These are phyloP conservation scores for Elsinoe batatas DNA, from an alignment of 2,329 filamentous ascomycete species.

Conservation along the genomic window DNA sequence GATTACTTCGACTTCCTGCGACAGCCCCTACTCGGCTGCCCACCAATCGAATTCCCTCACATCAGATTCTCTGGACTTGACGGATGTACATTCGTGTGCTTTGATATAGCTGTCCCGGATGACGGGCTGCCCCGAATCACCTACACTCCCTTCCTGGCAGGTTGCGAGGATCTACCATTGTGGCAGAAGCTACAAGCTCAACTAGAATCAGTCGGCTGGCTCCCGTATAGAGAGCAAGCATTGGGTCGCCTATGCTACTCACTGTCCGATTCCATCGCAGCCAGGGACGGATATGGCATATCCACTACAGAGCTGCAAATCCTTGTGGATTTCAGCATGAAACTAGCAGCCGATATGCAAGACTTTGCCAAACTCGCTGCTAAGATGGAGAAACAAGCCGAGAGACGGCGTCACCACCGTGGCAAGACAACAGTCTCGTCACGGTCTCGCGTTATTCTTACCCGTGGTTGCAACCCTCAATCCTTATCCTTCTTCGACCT, in stretches of 20 bases:
- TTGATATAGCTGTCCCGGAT: not conserved
- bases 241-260: not conserved
- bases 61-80: not conserved
- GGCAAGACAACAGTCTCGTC: not conserved
- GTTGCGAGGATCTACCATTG: not conserved
- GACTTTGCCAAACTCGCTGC: not conserved
- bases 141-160: not conserved
- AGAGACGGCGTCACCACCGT: not conserved
- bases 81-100: not conserved
- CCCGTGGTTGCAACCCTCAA: not conserved
- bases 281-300: not conserved
- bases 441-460: not conserved
- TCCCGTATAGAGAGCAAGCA: not conserved
- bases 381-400: not conserved
- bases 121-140: not conserved
- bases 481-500: not conserved
- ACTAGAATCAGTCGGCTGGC: not conserved
- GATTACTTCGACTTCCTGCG: not conserved
- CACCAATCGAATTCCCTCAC: not conserved
- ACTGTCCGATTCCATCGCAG: not conserved
- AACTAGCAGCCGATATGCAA: not conserved
- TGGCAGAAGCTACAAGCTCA: not conserved
- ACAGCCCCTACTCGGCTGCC: not conserved
- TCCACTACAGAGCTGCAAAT: not conserved
- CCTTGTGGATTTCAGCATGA: not conserved